Base-by-base conservation (phyloP, 139 green algal genomes). In the Nannochloris sp. region DNA sequence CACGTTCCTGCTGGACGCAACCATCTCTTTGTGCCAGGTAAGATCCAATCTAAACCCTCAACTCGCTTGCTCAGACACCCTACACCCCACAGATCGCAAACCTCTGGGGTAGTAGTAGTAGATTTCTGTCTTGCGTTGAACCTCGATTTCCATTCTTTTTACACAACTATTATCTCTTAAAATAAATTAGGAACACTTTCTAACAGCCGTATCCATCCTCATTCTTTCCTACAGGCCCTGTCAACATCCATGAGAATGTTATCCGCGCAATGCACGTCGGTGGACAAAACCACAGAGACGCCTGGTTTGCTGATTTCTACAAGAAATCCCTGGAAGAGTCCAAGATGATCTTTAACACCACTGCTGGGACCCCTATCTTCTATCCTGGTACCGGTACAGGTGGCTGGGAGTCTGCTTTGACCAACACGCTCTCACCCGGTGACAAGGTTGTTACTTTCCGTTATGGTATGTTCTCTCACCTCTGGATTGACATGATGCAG, bases 401-500 rank as follows among this genome's bases (percentile, higher is more conserved):
- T 36, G 93, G 88, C 29, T 98, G 92, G 92, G 92, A 98, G 82
- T 65, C 80, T 19, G 87, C 85, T 3, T 81, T 98, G 0, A 89
- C 81, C 54, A 98, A 98, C 85, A 98, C 93, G 3, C 84, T 98
- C 6, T 96, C 86, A 19, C 92, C 92, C 8, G 92, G 90, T 9
- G 90, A 96, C 77, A 89, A 89, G 58, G 85, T 92, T 36, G 38
- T 83, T 23, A 72, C 60, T 27, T 88, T 83, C 77, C 47, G 36
- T 46, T 95, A 97, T 65, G 92, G 92, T 23, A 84, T 90, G 60
- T 98, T 98, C 78, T 90, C 75, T 6, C 90, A 97, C 58, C 79
- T 98, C 30, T 96, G 90, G 90, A 85, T 96, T 32, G 90, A 96
- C 80, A 95, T 95, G 90, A 92, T 95, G 92, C 75, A 96, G 85